A percentile compares a stretch with the other conserved stretches of the same genome.
Conservation (phyloP, 176 grass and related monocot species). For the Metroxylon sagu region DNA sequence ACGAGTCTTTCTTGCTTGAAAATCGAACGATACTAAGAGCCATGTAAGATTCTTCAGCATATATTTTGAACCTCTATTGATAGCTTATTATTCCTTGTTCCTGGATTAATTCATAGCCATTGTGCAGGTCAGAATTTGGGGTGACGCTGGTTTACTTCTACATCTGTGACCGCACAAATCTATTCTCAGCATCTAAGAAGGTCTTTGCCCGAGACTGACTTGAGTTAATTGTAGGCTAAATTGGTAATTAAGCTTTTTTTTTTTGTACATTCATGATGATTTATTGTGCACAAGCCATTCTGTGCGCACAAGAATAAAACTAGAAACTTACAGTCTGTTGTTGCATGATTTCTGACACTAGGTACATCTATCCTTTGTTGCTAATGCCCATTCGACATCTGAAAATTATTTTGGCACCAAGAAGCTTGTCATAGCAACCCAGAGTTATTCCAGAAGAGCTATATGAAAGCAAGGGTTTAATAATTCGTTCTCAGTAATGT, state of each 20-base stretch:
- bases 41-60: slow-evolving; percentile 38
- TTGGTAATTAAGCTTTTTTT: not conserved
- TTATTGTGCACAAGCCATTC: too few relatives aligned
- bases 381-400: too few relatives aligned
- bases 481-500: too few relatives aligned
- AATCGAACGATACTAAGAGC: slow-evolving; percentile 54
- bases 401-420: too few relatives aligned
- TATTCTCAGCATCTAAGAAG: slow-evolving; percentile 70
- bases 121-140: slow-evolving; percentile 58
- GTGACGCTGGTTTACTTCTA: slow-evolving; percentile 65
- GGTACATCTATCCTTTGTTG: too few relatives aligned
- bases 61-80: not conserved
- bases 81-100: not conserved
- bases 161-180: slow-evolving; percentile 60
- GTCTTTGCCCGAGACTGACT: slow-evolving; percentile 13
- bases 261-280: not conserved
- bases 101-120: slow-evolving; percentile 8
- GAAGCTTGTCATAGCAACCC: too few relatives aligned
- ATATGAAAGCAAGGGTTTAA: too few relatives aligned
- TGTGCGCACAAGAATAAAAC: too few relatives aligned
- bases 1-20: slow-evolving; percentile 68
- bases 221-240: not conserved
- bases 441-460: too few relatives aligned
- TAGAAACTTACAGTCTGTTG: too few relatives aligned
- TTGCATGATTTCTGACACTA: too few relatives aligned